Evolutionary conservation across 2,329 filamentous ascomycete species (phyloP), one percentile per base, ranked within the genome.

Genomic region (Colletotrichum somersetense): DNA sequence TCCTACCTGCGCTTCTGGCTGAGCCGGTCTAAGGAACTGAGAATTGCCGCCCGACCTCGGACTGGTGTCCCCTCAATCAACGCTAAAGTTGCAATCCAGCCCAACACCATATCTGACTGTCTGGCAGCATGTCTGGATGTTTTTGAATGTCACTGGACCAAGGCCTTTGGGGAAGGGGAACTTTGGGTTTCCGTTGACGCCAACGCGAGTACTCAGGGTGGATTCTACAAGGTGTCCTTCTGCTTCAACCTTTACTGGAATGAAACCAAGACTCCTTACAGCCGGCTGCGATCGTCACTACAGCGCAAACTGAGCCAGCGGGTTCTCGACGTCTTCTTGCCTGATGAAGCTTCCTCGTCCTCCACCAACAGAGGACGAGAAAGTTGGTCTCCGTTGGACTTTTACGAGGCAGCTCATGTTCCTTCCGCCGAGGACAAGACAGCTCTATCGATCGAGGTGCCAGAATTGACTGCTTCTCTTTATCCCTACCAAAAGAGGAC

Each of bases 401-500:
- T 95, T 77, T 95, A 95, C 76, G 87, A 92, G 64, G 89, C 89
- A 20, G 91, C 92, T 1, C 87, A 91, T 76, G 86, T 91, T 2
- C 91, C 93, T 1, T 74, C 82, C 14, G 83, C 82, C n/a, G 76
- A 82, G 6, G 83, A 87, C 64, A 71, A 77, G 20, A 75, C 78
- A 4, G 70, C 84, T 0, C 75, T 78, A 1, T 79, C 81, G 0
- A 82, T 89, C 46, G 48, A 81, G 3, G 78, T 89, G 7, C 81
- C 84, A 0, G 81, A 80, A 35, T 82, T 87, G 62, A 82, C 81
- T 56, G 85, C 89, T 1, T 82, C 81, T 0, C 81, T 95, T 0
- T 95, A 90, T 77, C 92, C 92, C 0, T 95, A 94, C 72, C 93
- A 95, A 79, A 89, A 89, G 67, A 84, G 92, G 71, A 88, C 92